phyloP scores from a whole-genome alignment of 1,139 yeast genomes.

The Pichia sp. region DNA sequence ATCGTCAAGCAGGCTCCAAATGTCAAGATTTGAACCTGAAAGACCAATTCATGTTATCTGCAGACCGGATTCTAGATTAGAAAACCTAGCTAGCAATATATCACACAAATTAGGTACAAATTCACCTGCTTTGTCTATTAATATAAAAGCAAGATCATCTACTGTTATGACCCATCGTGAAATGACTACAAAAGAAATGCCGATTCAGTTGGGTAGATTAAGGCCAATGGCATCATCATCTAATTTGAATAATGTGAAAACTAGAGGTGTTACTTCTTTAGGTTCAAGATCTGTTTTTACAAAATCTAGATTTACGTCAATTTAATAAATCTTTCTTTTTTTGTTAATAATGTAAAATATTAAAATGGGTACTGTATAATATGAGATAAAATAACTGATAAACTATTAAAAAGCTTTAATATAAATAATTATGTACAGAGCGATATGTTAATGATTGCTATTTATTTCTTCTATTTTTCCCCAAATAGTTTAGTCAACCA shows the following conservation, averaged over 20 bases:
- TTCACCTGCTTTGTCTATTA: constrained; percentile 8
- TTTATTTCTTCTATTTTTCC: constrained; percentile 24
- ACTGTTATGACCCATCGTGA: constrained; percentile 13
- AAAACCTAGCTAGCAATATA: constrained; percentile 12
- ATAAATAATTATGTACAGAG: too few species aligned
- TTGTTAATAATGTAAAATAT: background rate
- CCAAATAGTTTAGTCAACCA: constrained; percentile 40
- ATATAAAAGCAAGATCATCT: constrained; percentile 3
- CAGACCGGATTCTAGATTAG: constrained; percentile 15
- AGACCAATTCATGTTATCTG: background rate
- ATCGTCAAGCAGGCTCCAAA: constrained; percentile 13
- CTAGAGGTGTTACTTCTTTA: constrained; percentile 12
- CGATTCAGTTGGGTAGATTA: background rate
- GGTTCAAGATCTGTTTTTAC: constrained; percentile 2
- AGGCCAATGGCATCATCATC: background rate
- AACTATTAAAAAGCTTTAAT: too few species aligned
- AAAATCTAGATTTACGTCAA: constrained; percentile 8
- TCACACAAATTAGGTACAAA: constrained; percentile 15
- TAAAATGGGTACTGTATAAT: too few species aligned
- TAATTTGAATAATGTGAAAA: constrained; percentile 1
- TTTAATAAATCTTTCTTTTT: background rate
- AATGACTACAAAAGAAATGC: background rate
- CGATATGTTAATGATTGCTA: too few species aligned
- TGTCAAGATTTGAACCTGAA: background rate
- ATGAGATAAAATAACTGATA: too few species aligned